Evolutionary conservation across 169 alveolate species (phyloP), one percentile per base, ranked within the genome.

Genomic region (Eimeria necatrix): DNA sequence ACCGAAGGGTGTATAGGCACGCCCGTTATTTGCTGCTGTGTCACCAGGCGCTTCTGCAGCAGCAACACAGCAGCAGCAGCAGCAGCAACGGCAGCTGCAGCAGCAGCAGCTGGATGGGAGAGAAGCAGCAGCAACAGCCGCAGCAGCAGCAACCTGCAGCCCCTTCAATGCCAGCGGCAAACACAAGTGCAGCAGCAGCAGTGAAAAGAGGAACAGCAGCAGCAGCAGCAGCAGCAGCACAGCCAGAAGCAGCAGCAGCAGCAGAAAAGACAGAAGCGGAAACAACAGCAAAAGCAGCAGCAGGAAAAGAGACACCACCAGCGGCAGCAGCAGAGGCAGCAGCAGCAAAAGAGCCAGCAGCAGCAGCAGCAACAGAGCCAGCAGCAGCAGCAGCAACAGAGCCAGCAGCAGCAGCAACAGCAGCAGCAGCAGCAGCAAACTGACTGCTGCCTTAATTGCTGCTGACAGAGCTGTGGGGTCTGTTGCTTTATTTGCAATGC

Each of bases 1-100:
- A 73, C 32, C 5, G 84, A 48, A 12, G 24, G 24, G 84, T 73
- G 56, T 2, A 73, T 26, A 14, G 84, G 84, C 59, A 73, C 84
- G 53, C 56, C 56, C 3, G 84, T 73, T 26, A 73, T 16, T 32
- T 73, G 84, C 51, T 26, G 59, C 59, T 73, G 84, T 3, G 10
- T 10, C 22, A 73, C 59, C 10, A 73, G 56, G 56, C 84, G 59
- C 84, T n/a, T 73, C 84, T 73, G 84, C 84, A 26, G 84, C 84
- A 73, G 59, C 12, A 64, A 64, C 76, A 64, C 76, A 64, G 76
- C 46, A 64, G 76, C 32, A 3, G 49, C 24, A 22, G 76, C 46
- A 64, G 49, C 76, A 26, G 24, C 76, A n/a, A 7, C 20, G 20
- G 76, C 76, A 64, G 76, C 76, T 22, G 46, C 46, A 64, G 76